Base-by-base conservation (phyloP, 1,284 basidiomycete genomes). In the Cutaneotrichosporon sp. region DNA sequence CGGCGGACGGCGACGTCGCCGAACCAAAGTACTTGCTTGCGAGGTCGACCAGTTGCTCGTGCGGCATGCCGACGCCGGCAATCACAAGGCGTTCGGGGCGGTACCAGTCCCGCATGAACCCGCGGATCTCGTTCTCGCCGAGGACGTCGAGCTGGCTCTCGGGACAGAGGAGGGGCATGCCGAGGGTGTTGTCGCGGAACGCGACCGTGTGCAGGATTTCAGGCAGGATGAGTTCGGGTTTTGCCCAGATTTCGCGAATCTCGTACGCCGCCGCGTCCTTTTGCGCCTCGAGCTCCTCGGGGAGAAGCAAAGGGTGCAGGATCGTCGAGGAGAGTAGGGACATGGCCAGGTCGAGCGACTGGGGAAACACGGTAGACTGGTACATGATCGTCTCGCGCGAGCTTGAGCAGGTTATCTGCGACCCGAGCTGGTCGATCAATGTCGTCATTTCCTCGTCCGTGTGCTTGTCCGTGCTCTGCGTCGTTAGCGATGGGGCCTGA, bases 361-460 rank as follows among this genome's bases (percentile, higher is more conserved):
- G 80, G 62, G 90, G 85, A 73, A 94, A 96, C 68, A 97, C 88
- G 43, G 90, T 90, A 15, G 94, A 93, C 76, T 97, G 94, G 74
- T 97, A 98, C 89, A 97, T 92, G 74, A 97, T 91, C 35, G 90
- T 85, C 74, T 98, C 94, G 43, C 94, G 81, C 5, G 90, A 88
- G 13, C 90, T 90, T 8, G 90, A 86, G 69, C 88, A 92, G 72
- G 89, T 81, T 55, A 97, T 90, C 75, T 97, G 91, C 18, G 92
- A 91, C 43, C 96, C 93, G 18, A 97, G 80, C 10, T 82, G 80
- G 70, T 92, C 86, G 66, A 97, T 88, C 46, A 87, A 83, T 4
- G 79, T 77, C 8, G 85, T 83, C 87, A 97, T 93, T 63, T 89
- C 81, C 38, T 84, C 84, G 4, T 77, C 72, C 3, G 75, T 73